phyloP scores from a whole-genome alignment of 2,329 filamentous ascomycete species.

The Piedraia hortae region DNA sequence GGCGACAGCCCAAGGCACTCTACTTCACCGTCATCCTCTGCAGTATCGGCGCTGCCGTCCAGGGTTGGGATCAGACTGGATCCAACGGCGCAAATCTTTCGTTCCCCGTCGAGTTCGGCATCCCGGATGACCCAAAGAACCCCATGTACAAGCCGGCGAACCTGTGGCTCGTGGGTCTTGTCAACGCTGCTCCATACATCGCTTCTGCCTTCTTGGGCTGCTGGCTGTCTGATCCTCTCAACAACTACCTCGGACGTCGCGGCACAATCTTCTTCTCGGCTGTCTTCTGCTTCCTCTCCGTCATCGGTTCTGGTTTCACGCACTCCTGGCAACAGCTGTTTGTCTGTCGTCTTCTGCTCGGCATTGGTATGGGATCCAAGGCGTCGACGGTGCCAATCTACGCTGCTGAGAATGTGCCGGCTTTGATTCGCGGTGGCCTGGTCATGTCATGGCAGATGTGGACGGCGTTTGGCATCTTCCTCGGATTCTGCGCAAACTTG shows the following conservation, averaged over 20 bases:
- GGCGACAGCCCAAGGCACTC: constrained; percentile 11
- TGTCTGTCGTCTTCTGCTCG: constrained; percentile 11
- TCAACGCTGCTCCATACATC: constrained; percentile 12
- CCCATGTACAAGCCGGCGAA: constrained; percentile 1
- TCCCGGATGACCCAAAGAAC: constrained; percentile 4
- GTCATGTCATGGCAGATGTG: constrained; percentile 22
- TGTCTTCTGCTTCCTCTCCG: constrained; percentile 34
- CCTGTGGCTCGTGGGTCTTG: constrained; percentile 6
- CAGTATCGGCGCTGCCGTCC: constrained; percentile 11
- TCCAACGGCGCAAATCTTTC: constrained; percentile 12
- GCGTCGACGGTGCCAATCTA: constrained; percentile 20
- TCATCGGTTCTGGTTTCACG: constrained; percentile 35
- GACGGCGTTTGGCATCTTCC: constrained; percentile 19
- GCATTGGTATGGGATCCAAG: constrained; percentile 20
- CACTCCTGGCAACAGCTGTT: constrained; percentile 23
- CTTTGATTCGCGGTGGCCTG: constrained; percentile 17
- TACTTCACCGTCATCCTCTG: constrained; percentile 11
- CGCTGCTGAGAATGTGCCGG: constrained; percentile 27
- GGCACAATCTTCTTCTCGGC: constrained; percentile 15
- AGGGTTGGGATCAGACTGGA: constrained; percentile 13
- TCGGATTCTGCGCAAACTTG: constrained; percentile 15
- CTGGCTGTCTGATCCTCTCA: constrained; percentile 13
- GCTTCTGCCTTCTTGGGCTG: constrained; percentile 9
- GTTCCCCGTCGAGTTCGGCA: constrained; percentile 11
- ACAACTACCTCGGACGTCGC: constrained; percentile 11